Percentiles rank a stretch among this genome's conserved stretches.
Conservation (phyloP, 768 basidiomycete genomes). For the Flagelloscypha sp. region DNA sequence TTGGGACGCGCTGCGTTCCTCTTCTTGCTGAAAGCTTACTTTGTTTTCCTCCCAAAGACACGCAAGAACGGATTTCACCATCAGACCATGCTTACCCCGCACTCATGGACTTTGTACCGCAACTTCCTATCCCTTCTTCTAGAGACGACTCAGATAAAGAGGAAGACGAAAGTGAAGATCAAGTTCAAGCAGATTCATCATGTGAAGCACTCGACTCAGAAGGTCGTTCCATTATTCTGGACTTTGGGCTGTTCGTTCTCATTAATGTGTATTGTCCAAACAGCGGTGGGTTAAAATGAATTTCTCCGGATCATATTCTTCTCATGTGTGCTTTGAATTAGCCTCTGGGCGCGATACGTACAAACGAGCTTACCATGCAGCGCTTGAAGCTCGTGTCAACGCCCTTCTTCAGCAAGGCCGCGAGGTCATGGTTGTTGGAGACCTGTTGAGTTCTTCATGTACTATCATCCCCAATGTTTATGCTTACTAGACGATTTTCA, state of each 20-base stretch:
- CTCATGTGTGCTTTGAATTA: no score
- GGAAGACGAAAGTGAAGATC: slow-evolving; percentile 11
- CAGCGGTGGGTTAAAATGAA: no score
- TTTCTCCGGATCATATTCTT: no score
- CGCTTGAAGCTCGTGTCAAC: slow-evolving; percentile 70
- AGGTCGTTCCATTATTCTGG: slow-evolving; percentile 78
- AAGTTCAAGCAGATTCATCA: slow-evolving; percentile 16
- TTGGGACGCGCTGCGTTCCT: no score
- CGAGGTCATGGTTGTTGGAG: slow-evolving; percentile 84
- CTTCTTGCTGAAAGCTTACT: slow-evolving; percentile 55
- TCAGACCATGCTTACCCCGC: no score
- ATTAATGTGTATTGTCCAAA: slow-evolving; percentile 97
- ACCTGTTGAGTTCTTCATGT: no score
- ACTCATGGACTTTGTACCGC: slow-evolving; percentile 57
- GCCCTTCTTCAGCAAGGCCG: slow-evolving; percentile 57
- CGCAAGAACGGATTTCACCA: no score
- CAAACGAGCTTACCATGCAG: no score
- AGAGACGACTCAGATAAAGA: slow-evolving; percentile 31
- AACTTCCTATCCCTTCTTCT: slow-evolving; percentile 49
- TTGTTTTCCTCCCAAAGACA: slow-evolving; percentile 38
- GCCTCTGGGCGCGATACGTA: no score
- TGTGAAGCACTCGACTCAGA: slow-evolving; percentile 64
- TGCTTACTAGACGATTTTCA: no score
- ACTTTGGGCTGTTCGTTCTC: slow-evolving; percentile 90
- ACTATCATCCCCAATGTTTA: no score